Evolutionary conservation across 2,329 filamentous ascomycete genomes (phyloP), one percentile per base, ranked within the genome.

Genomic region (Onygenales sp.): DNA sequence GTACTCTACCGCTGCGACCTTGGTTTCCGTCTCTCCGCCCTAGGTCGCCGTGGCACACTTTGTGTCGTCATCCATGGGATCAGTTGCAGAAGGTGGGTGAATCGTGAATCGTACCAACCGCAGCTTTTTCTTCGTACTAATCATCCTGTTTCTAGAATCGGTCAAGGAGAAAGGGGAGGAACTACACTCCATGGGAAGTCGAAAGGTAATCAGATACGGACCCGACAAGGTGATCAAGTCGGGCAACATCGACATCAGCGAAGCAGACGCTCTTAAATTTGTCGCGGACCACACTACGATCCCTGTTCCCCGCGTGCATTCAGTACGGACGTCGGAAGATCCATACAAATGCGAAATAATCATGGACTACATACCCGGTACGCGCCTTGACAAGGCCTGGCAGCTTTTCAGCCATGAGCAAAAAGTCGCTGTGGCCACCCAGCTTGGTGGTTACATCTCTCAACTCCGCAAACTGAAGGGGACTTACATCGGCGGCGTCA

Each of bases 221-320:
- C 8, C 8, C 14, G 43, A 46, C 43, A 46, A 46, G 21, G 43
- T 46, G 21, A 14, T 46, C 21, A 46, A 46, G 9, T 46, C 21
- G 8, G 43, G 43, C 14, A 31, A 27, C 9, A 46, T 31, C 43
- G 21, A 46, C 13, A 14, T 41, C 38, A 17, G 36, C 31, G 43
- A 46, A 46, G 43, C 43, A 9, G 43, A 46, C 21, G 32, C 10
- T 46, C 8, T 41, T 14, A 27, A 32, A 46, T 46, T 46, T 46
- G 43, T 31, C 11, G 43, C 43, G 32, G 44, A 51, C 42, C 47
- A 55, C 44, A 53, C 48, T 36, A 36, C 42, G 36, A 45, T 54
- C 27, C 54, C 50, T 33, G 50, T 54, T 51, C 51, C 53, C n/a
- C 43, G 43, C 21, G 43, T 46, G 43, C 43, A 46, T 32, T 9